Base-by-base conservation (phyloP, 192 early-diverging fungal genomes). In the Entrophospora sp. region DNA sequence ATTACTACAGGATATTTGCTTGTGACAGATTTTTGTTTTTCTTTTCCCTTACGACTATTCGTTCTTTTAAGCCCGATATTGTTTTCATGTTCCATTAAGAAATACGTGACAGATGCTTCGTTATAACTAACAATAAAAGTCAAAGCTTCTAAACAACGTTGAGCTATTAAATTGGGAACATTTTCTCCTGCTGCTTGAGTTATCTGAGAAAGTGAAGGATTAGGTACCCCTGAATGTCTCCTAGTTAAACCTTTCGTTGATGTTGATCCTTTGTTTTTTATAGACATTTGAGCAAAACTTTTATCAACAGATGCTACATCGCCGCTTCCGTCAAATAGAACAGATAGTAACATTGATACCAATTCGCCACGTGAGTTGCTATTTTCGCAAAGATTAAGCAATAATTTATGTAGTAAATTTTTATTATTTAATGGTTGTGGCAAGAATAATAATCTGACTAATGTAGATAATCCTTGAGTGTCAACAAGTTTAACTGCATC, bases 301-400 rank as follows among this genome's bases (percentile, higher is more conserved):
- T 84, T 83, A 53, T 93, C 91, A 1, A 91, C 89, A 13, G 81
- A 76, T 6, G 84, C 80, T 44, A 93, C 64, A 68, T 93, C 90
- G 0, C 80, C 75, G 38, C 84, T 88, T 40, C 90, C 91, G 67
- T 93, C 89, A 59, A 87, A 86, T 30, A 98, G 76, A 24, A 96
- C 85, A 18, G 85, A 88, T 44, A 98, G 77, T 48, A 98, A 78
- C 28, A 96, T 81, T 7, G 90, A 86, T 20, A 98, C 80, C 5
- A 96, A 70, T 52, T 98, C 94, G 10, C 79, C 69, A 22, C 94
- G 81, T 1, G 92, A 90, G 56, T 85, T 88, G 37, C 83, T 87
- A 70, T 96, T 96, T 71, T 96, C 93, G 70, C 91, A 91, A 2
- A 98, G 79, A 61, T 91, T 92, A 6, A 87, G 75, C 37, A 96